A percentile compares a stretch with the other conserved stretches of the same genome.
Evolutionary conservation across 2,329 filamentous ascomycete genomes (phyloP).

Genomic region (Venturiaceae sp.): DNA sequence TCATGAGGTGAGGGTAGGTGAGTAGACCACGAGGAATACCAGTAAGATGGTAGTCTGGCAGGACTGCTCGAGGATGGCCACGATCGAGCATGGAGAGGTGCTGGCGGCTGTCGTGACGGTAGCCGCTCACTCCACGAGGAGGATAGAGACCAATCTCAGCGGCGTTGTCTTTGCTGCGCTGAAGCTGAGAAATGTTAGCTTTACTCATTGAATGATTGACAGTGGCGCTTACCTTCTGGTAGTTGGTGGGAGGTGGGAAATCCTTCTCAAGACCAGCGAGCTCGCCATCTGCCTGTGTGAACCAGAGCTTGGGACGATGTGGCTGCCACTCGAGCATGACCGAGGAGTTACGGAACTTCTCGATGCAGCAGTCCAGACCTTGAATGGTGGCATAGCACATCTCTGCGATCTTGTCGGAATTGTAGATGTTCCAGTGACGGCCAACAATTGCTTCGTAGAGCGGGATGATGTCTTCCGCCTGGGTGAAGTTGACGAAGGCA

Average conservation of each 20-base stretch:
- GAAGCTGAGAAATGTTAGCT: slow-evolving; percentile 2
- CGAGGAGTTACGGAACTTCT: slow-evolving; percentile 94
- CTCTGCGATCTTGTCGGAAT: slow-evolving; percentile 76
- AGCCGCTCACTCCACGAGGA: slow-evolving; percentile 6
- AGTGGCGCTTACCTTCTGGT: slow-evolving; percentile 5
- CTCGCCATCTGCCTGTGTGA: slow-evolving; percentile 6
- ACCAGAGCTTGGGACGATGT: slow-evolving; percentile 8
- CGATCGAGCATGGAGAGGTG: slow-evolving; percentile 3
- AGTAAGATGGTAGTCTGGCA: not conserved
- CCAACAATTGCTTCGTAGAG: slow-evolving; percentile 18
- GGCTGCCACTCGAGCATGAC: slow-evolving; percentile 73
- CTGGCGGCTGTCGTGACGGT: slow-evolving; percentile 1
- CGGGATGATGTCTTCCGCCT: slow-evolving; percentile 64
- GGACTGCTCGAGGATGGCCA: not conserved
- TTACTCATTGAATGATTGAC: not conserved
- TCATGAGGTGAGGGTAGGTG: not conserved
- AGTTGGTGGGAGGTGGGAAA: slow-evolving; percentile 7
- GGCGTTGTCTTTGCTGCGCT: slow-evolving; percentile 8
- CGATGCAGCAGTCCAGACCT: slow-evolving; percentile 79
- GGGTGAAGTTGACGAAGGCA: slow-evolving; percentile 90
- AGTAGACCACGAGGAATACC: not conserved
- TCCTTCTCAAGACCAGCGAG: slow-evolving; percentile 4
- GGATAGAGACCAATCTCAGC: slow-evolving; percentile 5
- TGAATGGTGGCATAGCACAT: slow-evolving; percentile 97
- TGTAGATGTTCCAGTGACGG: slow-evolving; percentile 61